Evolutionary conservation across 2,329 filamentous ascomycete species (phyloP).

Genomic region (Domatiomyces catenatus): DNA sequence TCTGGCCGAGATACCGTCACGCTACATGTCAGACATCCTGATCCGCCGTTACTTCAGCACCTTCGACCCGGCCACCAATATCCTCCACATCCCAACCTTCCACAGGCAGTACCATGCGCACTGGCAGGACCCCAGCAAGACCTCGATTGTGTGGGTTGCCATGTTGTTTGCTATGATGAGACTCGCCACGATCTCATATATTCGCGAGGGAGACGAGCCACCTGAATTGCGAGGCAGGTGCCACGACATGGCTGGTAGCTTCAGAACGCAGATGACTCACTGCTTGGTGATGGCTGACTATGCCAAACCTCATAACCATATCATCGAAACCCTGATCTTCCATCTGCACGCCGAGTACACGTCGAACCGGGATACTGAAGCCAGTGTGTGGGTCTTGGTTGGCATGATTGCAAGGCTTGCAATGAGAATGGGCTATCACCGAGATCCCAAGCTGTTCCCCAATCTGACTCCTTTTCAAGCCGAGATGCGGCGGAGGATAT

Average conservation of each 20-base stretch:
- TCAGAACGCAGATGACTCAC: slow-evolving; percentile 44
- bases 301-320: slow-evolving; percentile 43
- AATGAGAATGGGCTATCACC: slow-evolving; percentile 52
- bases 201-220: slow-evolving; percentile 46
- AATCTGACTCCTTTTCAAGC: slow-evolving; percentile 46
- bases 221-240: slow-evolving; percentile 46
- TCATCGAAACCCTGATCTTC: slow-evolving; percentile 47
- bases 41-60: slow-evolving; percentile 86
- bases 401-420: slow-evolving; percentile 46
- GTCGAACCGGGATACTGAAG: slow-evolving; percentile 43
- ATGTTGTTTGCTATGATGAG: slow-evolving; percentile 51
- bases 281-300: slow-evolving; percentile 49
- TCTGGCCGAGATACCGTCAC: slow-evolving; percentile 62
- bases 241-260: slow-evolving; percentile 30
- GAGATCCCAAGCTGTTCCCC: slow-evolving; percentile 44
- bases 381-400: slow-evolving; percentile 44
- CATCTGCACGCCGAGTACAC: slow-evolving; percentile 48
- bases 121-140: slow-evolving; percentile 43
- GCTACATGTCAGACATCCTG: slow-evolving; percentile 67
- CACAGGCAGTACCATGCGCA: slow-evolving; percentile 53
- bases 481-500: slow-evolving; percentile 39
- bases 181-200: slow-evolving; percentile 47
- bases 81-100: slow-evolving; percentile 74
- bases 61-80: slow-evolving; percentile 49
- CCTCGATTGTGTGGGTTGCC: slow-evolving; percentile 45